Base-by-base conservation (phyloP, 345 rosid species). In the Bruguiera sexangula region DNA sequence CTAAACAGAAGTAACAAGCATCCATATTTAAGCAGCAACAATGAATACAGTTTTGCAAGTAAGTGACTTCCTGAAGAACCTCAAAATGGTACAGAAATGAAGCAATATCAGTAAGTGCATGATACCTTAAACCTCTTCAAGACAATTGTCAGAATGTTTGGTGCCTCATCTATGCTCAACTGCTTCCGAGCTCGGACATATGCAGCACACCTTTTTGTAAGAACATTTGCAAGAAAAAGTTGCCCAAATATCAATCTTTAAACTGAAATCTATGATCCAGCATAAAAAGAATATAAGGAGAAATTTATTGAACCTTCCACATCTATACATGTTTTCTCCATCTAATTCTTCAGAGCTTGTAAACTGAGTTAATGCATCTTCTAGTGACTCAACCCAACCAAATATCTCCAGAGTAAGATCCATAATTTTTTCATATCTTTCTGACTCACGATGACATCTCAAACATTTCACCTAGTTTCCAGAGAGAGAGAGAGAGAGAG, bases 261-360 rank as follows among this genome's bases (percentile, higher is more conserved):
- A 69, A 29, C 26, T 36, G 60, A 55, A 55, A 55, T 55, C 19
- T 9, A 21, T 21, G 29, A 56, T 56, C 29, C 60, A 56, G 16
- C 29, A 56, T 29, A 21, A 66, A 11, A 60, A 20, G n/a, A 1
- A 0, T 1, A 16, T 19, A 50, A 36, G 1, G 63, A 27, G 55
- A 43, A 55, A 24, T 48, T 48, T 51, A 73, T 69, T 80, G 60
- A 50, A 90, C 96, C 93, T 90, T 85, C 86, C 89, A 80, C 96
- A 90, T 88, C 91, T 78, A 66, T 88, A 90, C 96, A 88, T 90
- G 77, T 90, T 90, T 72, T 90, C 96, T 69, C 96, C 96, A 67
- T 90, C 96, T 67, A 90, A 84, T 70, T 90, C 90, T 82, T 90
- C 93, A 18, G 89, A 82, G 53, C 83, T 85, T 59, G 96, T 90